phyloP scores from a whole-genome alignment of 805 yeast genomes.

The Nakazawaea holstii region DNA sequence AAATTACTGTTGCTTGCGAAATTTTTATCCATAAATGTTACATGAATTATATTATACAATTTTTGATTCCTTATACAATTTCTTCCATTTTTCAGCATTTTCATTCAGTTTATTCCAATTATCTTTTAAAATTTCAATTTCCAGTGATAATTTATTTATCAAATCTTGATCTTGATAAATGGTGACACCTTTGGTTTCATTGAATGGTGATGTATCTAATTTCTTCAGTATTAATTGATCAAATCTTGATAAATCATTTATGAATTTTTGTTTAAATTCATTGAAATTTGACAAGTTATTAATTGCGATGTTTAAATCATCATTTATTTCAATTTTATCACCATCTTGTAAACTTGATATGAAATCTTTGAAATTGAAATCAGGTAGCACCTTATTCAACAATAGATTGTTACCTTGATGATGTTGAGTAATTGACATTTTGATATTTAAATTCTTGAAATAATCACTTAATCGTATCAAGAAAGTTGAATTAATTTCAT shows the following conservation, averaged over 20 bases:
- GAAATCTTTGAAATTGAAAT: slow-evolving; percentile 3
- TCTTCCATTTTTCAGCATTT: slow-evolving; percentile 22
- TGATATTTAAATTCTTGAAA: background rate
- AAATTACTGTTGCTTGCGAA: too few species aligned
- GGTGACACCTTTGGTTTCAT: too few species aligned
- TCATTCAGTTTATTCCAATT: slow-evolving; percentile 19
- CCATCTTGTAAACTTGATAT: background rate
- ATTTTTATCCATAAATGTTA: too few species aligned
- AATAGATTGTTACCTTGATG: background rate
- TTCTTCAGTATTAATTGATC: slow-evolving; percentile 13
- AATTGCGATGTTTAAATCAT: background rate
- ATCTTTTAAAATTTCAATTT: slow-evolving; percentile 2
- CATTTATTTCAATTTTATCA: background rate
- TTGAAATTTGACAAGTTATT: slow-evolving; percentile 7
- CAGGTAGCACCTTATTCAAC: background rate
- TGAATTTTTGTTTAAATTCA: slow-evolving; percentile 5
- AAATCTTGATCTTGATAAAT: background rate
- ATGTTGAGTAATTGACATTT: background rate
- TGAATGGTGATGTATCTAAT: background rate
- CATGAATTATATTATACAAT: too few species aligned
- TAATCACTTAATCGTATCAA: background rate
- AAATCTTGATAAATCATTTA: slow-evolving; percentile 13
- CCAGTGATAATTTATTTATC: slow-evolving; percentile 11
- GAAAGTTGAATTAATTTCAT: slow-evolving; percentile 3
- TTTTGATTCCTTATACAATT: slow-evolving; percentile 10